phyloP scores from a whole-genome alignment of 2,329 filamentous ascomycete genomes.

The Aureobasidium namibiae region DNA sequence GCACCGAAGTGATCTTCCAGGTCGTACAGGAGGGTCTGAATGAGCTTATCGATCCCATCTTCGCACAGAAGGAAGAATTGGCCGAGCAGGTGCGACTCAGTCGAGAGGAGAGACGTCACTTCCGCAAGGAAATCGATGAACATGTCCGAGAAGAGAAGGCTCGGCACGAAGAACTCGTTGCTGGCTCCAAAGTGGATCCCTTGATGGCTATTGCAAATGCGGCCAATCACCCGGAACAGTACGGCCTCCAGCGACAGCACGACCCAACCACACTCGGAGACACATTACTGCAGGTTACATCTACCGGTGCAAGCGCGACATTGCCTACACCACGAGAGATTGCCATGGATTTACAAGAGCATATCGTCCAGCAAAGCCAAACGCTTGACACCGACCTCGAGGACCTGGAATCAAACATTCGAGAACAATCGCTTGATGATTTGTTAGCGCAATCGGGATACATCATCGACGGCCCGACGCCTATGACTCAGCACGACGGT shows the following conservation, averaged over 20 bases:
- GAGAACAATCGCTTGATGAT: conserved; percentile 34
- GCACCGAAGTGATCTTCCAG: conserved; percentile 83
- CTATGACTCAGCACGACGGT: neutral
- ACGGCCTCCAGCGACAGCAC: neutral
- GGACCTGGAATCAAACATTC: conserved; percentile 24
- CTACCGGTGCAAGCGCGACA: neutral
- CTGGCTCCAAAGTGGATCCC: conserved; percentile 20
- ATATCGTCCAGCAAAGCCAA: conserved; percentile 24
- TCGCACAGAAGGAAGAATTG: conserved; percentile 70
- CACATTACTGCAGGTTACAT: neutral
- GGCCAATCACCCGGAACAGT: neutral
- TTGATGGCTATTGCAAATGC: conserved; percentile 19
- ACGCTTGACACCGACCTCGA: conserved; percentile 22
- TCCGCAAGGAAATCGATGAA: conserved; percentile 33
- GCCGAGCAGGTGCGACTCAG: conserved; percentile 61
- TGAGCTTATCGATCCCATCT: conserved; percentile 79
- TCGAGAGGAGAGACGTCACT: conserved; percentile 51
- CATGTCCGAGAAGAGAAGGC: conserved; percentile 21
- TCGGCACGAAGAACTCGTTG: conserved; percentile 26
- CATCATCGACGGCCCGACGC: neutral
- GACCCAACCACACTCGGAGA: neutral
- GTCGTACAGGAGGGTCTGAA: conserved; percentile 90
- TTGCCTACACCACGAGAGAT: conserved; percentile 11
- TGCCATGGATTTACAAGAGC: conserved; percentile 5
- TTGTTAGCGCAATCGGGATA: conserved; percentile 26